A percentile compares a stretch with the other conserved stretches of the same genome.
These are phyloP conservation scores for Ballota nigra DNA, from an alignment of 257 asterid genomes.

Conservation along the genomic window DNA sequence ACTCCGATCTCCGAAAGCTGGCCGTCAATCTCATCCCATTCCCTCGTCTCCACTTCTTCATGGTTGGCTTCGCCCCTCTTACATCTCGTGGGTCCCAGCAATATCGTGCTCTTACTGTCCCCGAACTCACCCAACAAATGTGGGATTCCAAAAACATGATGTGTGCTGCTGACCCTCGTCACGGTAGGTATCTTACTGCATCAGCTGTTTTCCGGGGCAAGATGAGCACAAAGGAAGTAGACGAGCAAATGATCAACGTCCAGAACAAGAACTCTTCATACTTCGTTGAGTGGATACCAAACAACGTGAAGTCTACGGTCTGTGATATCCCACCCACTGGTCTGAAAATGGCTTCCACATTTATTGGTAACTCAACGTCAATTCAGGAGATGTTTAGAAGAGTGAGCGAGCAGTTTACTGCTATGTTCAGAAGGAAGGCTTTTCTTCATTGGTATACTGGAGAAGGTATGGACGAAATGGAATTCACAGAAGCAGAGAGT, in stretches of 20 bases:
- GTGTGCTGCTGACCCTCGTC: no score
- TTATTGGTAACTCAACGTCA: slow-evolving; percentile 46
- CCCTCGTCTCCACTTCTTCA: slow-evolving; percentile 50
- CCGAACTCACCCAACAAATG: slow-evolving; percentile 57
- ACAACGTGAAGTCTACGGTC: slow-evolving; percentile 49
- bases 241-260: slow-evolving; percentile 47
- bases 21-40: slow-evolving; percentile 51
- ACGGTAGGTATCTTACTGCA: no score
- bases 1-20: slow-evolving; percentile 43
- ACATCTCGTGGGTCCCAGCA: slow-evolving; percentile 59
- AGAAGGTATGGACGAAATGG: no score
- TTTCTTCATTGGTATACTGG: no score
- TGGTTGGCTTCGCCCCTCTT: slow-evolving; percentile 54
- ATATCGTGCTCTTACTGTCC: slow-evolving; percentile 47
- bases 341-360: slow-evolving; percentile 47
- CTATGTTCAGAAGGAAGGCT: no score
- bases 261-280: slow-evolving; percentile 53
- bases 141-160: slow-evolving; percentile 56
- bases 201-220: slow-evolving; percentile 56
- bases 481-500: no score
- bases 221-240: slow-evolving; percentile 53
- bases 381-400: slow-evolving; percentile 56
- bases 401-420: no score
- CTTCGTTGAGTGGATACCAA: slow-evolving; percentile 55
- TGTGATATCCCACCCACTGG: slow-evolving; percentile 57